Base-by-base conservation (phyloP, 2,329 filamentous ascomycete genomes). In the Orbilia blumenaviensis region DNA sequence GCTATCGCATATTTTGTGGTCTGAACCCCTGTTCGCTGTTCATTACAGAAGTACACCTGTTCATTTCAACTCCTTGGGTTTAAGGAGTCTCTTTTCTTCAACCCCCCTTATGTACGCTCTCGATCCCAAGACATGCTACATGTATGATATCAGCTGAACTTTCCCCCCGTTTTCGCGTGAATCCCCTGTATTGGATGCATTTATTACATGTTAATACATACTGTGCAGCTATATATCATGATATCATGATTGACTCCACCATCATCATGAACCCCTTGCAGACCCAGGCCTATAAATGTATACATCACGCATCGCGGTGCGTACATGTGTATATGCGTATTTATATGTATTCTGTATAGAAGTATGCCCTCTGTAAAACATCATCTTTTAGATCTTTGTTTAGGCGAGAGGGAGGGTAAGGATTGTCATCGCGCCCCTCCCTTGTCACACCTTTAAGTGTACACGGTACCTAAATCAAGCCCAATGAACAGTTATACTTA, bases 221-320 rank as follows among this genome's bases (percentile, higher is more conserved):
- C n/a, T n/a, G n/a, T n/a, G n/a, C n/a, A n/a, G n/a, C n/a, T 27
- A 38, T 56, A 1, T 34, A 58, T 27, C 32, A 16, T 25, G 34
- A 38, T 41, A n/a, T n/a, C n/a, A n/a, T 32, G 48, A 25, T 9
- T 34, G 52, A 29, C 52, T 41, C 36, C 32, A 48, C 41, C 18
- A 21, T n/a, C 38, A n/a, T n/a, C n/a, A n/a, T n/a, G 34, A 52
- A 29, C 58, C 64, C 64, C 64, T 68, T 68, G 64, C 64, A 68
- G 64, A 14, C 6, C 52, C 23, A 60, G 61, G 61, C 58, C 63
- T 27, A 50, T 27, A 50, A 5, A 21, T 41, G 6, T 14, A 38
- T 48, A 48, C 41, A n/a, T n/a, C n/a, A n/a, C n/a, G n/a, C n/a
- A n/a, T n/a, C n/a, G n/a, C n/a, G n/a, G 3, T 44, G 16, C 42